These are phyloP conservation scores for Pugionium dolabratum DNA, from an alignment of 345 rosid species.

Conservation along the genomic window DNA sequence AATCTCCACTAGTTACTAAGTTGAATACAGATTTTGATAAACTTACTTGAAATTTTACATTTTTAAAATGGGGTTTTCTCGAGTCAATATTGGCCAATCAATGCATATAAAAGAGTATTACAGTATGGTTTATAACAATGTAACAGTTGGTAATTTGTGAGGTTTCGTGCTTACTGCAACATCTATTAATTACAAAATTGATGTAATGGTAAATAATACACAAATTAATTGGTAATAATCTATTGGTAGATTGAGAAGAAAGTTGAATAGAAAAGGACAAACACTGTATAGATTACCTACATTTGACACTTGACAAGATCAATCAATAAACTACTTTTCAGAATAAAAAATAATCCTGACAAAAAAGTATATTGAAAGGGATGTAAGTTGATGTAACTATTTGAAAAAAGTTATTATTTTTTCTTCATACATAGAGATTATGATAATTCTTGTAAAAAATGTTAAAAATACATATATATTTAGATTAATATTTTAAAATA, in stretches of 20 bases:
- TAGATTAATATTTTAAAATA: too few relatives aligned
- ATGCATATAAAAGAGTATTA: not conserved
- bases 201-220: not conserved
- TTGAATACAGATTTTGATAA: not conserved
- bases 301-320: slow-evolving; percentile 38
- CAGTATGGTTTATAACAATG: slow-evolving; percentile 1
- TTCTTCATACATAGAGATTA: not conserved
- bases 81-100: not conserved
- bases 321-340: slow-evolving; percentile 24
- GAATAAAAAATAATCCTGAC: slow-evolving; percentile 32
- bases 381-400: slow-evolving; percentile 6
- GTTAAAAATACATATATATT: not conserved
- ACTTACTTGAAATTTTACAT: not conserved
- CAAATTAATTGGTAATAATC: not conserved
- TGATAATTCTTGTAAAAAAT: slow-evolving; percentile 13
- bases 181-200: not conserved
- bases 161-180: slow-evolving; percentile 1
- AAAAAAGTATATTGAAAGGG: slow-evolving; percentile 9
- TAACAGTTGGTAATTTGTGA: slow-evolving; percentile 19
- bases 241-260: not conserved
- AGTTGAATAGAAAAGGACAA: slow-evolving; percentile 35
- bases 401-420: not conserved
- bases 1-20: not conserved
- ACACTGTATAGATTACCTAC: slow-evolving; percentile 27
- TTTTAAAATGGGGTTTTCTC: not conserved